phyloP scores from a whole-genome alignment of 75 land plant genomes.

The Isoetes taiwanensis region DNA sequence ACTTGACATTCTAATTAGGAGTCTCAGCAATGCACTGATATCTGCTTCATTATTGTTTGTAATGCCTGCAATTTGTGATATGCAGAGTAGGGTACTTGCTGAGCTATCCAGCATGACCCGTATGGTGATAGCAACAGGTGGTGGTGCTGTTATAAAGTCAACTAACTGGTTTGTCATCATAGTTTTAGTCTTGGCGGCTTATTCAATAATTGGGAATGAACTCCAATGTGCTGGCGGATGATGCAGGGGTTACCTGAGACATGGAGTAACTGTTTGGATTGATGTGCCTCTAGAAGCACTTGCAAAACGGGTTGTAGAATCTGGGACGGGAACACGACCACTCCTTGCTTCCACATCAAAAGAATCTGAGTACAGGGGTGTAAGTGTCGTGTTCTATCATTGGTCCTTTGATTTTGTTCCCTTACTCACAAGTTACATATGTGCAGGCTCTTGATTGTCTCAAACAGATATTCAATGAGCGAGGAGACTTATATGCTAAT shows the following conservation, averaged over 20 bases:
- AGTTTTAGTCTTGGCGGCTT: not conserved
- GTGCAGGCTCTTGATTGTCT: constrained; percentile 45
- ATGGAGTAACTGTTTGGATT: constrained; percentile 29
- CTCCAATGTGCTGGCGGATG: not conserved
- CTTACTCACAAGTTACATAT: no score
- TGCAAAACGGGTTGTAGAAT: constrained; percentile 15
- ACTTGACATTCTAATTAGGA: no score
- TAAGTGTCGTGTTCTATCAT: no score
- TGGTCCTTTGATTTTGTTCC: no score
- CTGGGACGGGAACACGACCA: constrained; percentile 9
- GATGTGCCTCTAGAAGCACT: constrained; percentile 25
- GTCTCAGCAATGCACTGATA: no score
- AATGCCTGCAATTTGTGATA: no score
- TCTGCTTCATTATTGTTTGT: no score
- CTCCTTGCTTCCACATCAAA: constrained; percentile 16
- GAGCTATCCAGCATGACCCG: constrained; percentile 27
- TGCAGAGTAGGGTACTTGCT: constrained; percentile 20
- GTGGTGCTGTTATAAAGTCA: constrained; percentile 18
- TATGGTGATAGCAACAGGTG: constrained; percentile 29
- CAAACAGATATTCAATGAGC: constrained; percentile 22
- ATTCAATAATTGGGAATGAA: not conserved
- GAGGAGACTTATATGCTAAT: constrained; percentile 44
- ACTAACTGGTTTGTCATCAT: constrained; percentile 15
- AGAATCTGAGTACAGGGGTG: constrained; percentile 40
- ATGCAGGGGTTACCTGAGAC: constrained; percentile 26